Evolutionary conservation across 2,329 filamentous ascomycete species (phyloP), one percentile per base, ranked within the genome.

Genomic region (Cytospora leucostoma): DNA sequence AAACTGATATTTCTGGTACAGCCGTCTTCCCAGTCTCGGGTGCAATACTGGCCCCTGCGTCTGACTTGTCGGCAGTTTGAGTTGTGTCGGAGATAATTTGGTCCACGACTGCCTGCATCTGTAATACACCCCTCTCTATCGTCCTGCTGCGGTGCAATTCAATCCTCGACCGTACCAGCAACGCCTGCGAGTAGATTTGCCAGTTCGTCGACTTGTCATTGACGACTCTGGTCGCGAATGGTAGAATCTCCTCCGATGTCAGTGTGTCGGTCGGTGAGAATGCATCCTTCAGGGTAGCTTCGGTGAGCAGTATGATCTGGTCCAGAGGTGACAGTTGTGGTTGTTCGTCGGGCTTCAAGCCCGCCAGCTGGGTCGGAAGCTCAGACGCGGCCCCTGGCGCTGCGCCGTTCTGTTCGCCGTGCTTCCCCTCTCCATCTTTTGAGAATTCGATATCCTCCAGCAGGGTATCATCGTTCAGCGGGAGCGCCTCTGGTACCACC

Each of bases 181-280:
- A 80, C 0, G 93, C 95, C 73, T 98, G 93, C 0, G 95, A 97
- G 73, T 98, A 98, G 38, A 97, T 89, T 74, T 98, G 95, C 95
- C 95, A 99, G 75, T 98, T 99, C 0, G 92, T 94, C 53, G 90
- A 90, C 69, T 94, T 93, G 65, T 95, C 93, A 10, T 90, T 85
- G 1, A 99, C 82, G 0, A 98, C 95, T 49, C 95, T 87, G 1
- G 88, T 89, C 0, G 95, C 95, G 73, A 94, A 99, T 0, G 95
- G 95, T 1, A 96, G 77, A 5, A 96, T 94, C 73, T 98, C 92
- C 76, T 98, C 93, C n/a, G 93, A 84, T 0, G 93, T 98, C 0
- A 99, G 80, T 0, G 91, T 89, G 73, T 98, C 90, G 1, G 87
- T 82, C 0, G 95, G 93, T 0, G 93, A 89, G 67, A 88, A 90